Evolutionary conservation across 495 filamentous ascomycete genomes (phyloP), one percentile per base, ranked within the genome.

Genomic region (Trichocladium uniseriatum): DNA sequence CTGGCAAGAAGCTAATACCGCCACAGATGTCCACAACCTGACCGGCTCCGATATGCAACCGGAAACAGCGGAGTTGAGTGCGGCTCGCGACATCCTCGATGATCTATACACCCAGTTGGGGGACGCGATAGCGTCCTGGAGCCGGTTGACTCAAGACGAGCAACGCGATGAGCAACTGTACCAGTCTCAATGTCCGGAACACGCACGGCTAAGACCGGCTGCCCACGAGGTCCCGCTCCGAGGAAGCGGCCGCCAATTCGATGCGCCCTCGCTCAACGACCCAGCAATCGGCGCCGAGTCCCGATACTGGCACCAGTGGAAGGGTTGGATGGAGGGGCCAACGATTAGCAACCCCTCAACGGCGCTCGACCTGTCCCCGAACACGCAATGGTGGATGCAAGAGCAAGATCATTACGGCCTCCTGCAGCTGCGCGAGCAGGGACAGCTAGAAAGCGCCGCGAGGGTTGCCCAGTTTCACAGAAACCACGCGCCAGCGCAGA

Each of bases 371-470:
- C 45, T 21, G 15, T 18, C 35, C 10, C 37, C 6, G 7, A 27
- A 27, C 6, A 15, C 37, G 19, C 24, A 3, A 3, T 48, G 37
- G 45, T 48, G 45, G 45, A 40, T 48, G 45, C 27, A 48, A 22
- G 27, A 40, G 6, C 18, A 24, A 13, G 10, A 21, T n/a, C 45
- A 48, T 13, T 40, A 48, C 37, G 45, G 11, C 13, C 27, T 48
- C 9, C 29, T 37, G 36, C 28, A 40, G 18, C 45, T 27, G 5
- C 10, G 2, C 18, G 45, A 48, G 9, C 45, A 48, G 11, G 18
- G 13, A 6, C 37, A 22, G 28, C 36, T 40, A 1, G 45, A 40
- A 34, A 16, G 14, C 6, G 13, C 45, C 10, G 45, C 36, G 2
- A 21, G 29, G 11, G 45, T 37, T 9, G 45, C 29, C 7, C 45